These are phyloP conservation scores for Trypanosoma caninum DNA, from an alignment of 208 protist species.

Conservation along the genomic window DNA sequence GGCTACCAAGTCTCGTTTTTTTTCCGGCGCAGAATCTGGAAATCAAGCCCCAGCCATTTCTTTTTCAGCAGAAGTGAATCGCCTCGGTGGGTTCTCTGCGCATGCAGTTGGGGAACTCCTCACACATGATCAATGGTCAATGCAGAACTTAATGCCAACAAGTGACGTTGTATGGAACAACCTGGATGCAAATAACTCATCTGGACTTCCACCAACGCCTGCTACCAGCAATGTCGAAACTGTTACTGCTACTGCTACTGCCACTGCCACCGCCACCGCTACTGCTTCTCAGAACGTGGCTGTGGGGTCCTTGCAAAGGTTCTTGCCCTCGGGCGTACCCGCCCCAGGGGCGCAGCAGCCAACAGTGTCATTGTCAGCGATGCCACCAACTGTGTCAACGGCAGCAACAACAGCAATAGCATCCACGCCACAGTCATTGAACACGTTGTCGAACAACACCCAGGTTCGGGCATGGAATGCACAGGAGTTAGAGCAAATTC, in stretches of 20 bases:
- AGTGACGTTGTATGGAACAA: slow-evolving; percentile 22
- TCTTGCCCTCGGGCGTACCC: too few relatives aligned
- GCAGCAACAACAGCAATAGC: neutral
- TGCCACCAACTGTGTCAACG: neutral
- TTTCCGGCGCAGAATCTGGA: slow-evolving; percentile 24
- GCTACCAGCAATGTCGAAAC: too few relatives aligned
- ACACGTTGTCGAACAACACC: neutral
- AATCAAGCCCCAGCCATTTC: slow-evolving; percentile 9
- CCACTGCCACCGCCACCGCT: too few relatives aligned
- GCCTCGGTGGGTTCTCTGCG: neutral
- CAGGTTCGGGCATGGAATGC: slow-evolving; percentile 36
- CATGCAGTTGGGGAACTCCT: neutral
- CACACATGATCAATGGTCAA: slow-evolving; percentile 13
- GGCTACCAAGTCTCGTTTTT: slow-evolving; percentile 29
- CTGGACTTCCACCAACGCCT: neutral
- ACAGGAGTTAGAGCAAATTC: slow-evolving; percentile 55
- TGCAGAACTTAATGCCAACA: slow-evolving; percentile 5
- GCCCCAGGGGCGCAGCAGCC: too few relatives aligned
- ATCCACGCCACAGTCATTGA: slow-evolving; percentile 13
- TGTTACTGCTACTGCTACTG: too few relatives aligned
- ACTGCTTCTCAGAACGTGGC: too few relatives aligned
- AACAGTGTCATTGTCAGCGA: neutral
- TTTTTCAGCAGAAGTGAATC: neutral
- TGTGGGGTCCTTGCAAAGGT: too few relatives aligned
- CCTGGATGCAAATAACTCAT: slow-evolving; percentile 2